Conservation (phyloP, 2,329 filamentous ascomycete species). For the Colletotrichum sp. region DNA sequence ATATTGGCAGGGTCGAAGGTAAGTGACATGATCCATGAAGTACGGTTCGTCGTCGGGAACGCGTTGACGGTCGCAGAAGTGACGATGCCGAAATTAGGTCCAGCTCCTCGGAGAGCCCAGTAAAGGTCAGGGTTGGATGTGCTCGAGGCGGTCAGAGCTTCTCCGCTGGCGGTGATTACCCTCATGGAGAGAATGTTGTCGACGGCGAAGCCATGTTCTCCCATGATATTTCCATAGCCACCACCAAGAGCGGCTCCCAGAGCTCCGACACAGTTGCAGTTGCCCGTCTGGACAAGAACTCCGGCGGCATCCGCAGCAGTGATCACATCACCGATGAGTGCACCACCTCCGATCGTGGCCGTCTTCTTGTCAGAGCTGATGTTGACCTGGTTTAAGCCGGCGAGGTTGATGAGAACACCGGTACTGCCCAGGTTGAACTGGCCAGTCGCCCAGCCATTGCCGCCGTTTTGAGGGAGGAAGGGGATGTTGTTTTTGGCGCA, state of each 20-base stretch:
- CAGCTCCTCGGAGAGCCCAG: slow-evolving; percentile 56
- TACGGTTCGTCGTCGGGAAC: slow-evolving; percentile 29
- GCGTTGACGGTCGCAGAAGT: slow-evolving; percentile 49
- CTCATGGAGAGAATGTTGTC: slow-evolving; percentile 38
- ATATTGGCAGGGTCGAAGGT: slow-evolving; percentile 30
- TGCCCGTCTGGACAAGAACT: slow-evolving; percentile 23
- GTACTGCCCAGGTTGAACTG: slow-evolving; percentile 14
- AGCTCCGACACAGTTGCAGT: slow-evolving; percentile 31
- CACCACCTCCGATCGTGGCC: slow-evolving; percentile 22
- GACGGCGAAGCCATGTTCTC: slow-evolving; percentile 24
- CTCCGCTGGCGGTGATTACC: slow-evolving; percentile 31
- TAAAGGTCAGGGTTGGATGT: slow-evolving; percentile 42
- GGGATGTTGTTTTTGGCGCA: slow-evolving; percentile 1
- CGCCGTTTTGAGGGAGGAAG: slow-evolving; percentile 20
- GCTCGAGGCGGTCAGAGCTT: slow-evolving; percentile 25
- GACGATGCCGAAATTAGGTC: slow-evolving; percentile 56
- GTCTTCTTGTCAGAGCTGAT: slow-evolving; percentile 20
- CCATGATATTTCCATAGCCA: slow-evolving; percentile 20
- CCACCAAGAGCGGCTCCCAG: slow-evolving; percentile 25
- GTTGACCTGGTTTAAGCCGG: slow-evolving; percentile 24
- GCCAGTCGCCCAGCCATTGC: slow-evolving; percentile 20
- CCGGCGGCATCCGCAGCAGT: slow-evolving; percentile 10
- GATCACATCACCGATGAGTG: slow-evolving; percentile 12
- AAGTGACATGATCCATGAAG: slow-evolving; percentile 28
- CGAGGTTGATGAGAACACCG: slow-evolving; percentile 28